Base-by-base conservation (phyloP, 495 filamentous ascomycete genomes). In the Geoglossum glabrum region DNA sequence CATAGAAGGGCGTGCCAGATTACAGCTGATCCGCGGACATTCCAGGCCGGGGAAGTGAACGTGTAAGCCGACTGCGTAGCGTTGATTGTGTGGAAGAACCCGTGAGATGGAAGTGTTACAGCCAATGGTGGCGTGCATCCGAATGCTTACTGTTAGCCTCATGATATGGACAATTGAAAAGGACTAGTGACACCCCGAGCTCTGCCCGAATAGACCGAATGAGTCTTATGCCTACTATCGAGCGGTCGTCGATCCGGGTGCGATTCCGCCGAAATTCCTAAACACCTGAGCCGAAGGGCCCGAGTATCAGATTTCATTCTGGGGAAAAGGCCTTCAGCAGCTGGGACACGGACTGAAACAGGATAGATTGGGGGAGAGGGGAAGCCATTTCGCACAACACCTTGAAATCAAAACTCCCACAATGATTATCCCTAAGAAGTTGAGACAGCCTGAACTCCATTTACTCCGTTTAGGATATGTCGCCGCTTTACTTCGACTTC, bases 331-430 rank as follows among this genome's bases (percentile, higher is more conserved):
- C 19, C 23, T 15, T 27, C 28, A 52, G 23, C 5, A 15, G 23
- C 25, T 11, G 1, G 49, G 25, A 15, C 49, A 23, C 49, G 28
- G 25, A 28, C 11, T 27, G 28, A 52, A 52, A 52, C 9, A 52
- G 23, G 30, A 45, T 19, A 26, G 19, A 28, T 31, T 26, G 15
- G 19, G 19, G 8, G n/a, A 26, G n/a, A 5, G 46, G 46, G 49
- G 49, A 52, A 21, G 49, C 19, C 28, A 13, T 30, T 52, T 52
- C 49, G 49, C 49, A 52, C 49, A 52, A 52, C 49, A 52, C 49
- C 49, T 52, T 15, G 19, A 27, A 15, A 52, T 11, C 23, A 27
- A 52, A 52, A 52, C 49, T 52, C 49, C 49, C 28, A 4, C 36
- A 3, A 30, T 31, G 19, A 3, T 30, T 11, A 30, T 27, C 49